Evolutionary conservation across 495 filamentous ascomycete species (phyloP).

Genomic region (Xylaria venustula): DNA sequence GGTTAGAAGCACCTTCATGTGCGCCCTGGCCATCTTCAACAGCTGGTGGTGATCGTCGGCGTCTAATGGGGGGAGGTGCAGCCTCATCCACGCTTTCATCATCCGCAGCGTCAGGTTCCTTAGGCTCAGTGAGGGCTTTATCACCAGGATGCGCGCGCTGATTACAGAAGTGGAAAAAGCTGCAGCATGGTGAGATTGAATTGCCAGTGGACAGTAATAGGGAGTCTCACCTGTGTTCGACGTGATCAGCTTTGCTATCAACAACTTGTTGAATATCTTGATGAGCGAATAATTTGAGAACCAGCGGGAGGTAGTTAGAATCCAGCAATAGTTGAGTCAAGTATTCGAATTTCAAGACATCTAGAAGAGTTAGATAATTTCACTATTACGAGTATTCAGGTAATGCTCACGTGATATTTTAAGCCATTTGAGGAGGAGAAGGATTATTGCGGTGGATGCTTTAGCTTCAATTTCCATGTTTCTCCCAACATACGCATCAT

Average conservation of each 20-base stretch:
- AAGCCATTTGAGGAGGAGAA: constrained; percentile 93
- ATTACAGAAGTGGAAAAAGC: constrained; percentile 89
- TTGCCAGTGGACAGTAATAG: neutral
- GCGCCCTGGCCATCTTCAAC: constrained; percentile 22
- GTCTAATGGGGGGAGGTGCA: constrained; percentile 75
- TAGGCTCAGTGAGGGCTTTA: constrained; percentile 18
- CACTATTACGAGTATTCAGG: neutral
- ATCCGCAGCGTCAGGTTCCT: constrained; percentile 25
- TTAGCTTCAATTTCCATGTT: constrained; percentile 85
- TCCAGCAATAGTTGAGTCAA: constrained; percentile 89
- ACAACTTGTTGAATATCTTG: constrained; percentile 88
- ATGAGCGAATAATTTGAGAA: constrained; percentile 87
- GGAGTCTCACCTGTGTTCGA: constrained; percentile 72
- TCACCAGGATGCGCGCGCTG: constrained; percentile 34
- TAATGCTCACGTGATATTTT: constrained; percentile 79
- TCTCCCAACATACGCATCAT: constrained; percentile 69
- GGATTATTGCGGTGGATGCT: constrained; percentile 79
- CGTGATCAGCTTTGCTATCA: constrained; percentile 78
- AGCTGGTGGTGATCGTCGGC: constrained; percentile 48
- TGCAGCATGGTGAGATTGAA: constrained; percentile 33
- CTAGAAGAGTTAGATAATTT: constrained; percentile 48
- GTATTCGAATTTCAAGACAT: constrained; percentile 95
- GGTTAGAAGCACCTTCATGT: constrained; percentile 27
- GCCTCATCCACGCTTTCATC: constrained; percentile 66
- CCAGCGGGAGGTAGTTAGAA: constrained; percentile 87